Percentiles rank a stretch among this genome's conserved stretches.
These are phyloP conservation scores for Suillus luteus DNA, from an alignment of 768 basidiomycete genomes.

Conservation along the genomic window DNA sequence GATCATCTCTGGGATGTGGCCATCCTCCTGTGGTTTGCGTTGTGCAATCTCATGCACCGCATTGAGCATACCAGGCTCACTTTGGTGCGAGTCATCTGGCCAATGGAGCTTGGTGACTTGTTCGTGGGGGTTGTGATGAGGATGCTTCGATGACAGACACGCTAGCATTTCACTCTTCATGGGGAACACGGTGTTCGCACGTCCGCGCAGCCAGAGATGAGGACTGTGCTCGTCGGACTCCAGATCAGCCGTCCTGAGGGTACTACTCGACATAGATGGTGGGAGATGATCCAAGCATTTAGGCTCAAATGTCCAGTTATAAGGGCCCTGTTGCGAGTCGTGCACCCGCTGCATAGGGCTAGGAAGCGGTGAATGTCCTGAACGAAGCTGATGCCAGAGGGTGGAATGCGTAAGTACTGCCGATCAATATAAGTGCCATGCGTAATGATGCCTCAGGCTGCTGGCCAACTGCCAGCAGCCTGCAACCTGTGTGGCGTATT, in stretches of 20 bases:
- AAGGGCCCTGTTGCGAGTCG: neutral
- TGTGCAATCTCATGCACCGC: neutral
- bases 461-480: neutral
- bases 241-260: neutral
- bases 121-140: neutral
- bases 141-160: neutral
- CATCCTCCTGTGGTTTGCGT: neutral
- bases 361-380: neutral
- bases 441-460: neutral
- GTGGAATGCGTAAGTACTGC: neutral
- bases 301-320: neutral
- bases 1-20: neutral
- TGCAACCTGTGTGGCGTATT: neutral
- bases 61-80: neutral
- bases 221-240: neutral
- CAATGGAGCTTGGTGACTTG: neutral
- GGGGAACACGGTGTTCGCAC: neutral
- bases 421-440: neutral
- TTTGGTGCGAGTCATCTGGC: conserved; percentile 13
- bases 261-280: neutral
- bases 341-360: neutral
- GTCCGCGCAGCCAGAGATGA: neutral
- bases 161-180: neutral
- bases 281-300: neutral
- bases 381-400: neutral